Conservation (phyloP, 2,329 filamentous ascomycete species). For the Alternaria consortialis region DNA sequence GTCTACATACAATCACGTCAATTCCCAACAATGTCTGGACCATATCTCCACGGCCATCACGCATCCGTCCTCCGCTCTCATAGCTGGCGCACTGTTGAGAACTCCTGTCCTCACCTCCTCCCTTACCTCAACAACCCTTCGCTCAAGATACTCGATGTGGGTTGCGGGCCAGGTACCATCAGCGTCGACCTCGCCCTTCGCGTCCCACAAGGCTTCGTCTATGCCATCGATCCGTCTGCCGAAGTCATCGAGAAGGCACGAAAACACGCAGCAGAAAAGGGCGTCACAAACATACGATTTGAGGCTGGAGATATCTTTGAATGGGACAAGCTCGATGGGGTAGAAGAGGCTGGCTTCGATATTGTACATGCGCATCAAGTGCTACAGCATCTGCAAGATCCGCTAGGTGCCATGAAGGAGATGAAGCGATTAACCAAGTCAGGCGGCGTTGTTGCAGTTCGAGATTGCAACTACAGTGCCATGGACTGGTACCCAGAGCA, state of each 20-base stretch:
- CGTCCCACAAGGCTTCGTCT: slow-evolving; percentile 56
- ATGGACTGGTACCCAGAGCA: slow-evolving; percentile 53
- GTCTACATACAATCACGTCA: neutral
- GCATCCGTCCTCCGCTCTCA: slow-evolving; percentile 55
- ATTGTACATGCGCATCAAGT: slow-evolving; percentile 69
- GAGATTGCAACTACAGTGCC: slow-evolving; percentile 48
- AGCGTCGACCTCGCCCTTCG: slow-evolving; percentile 55
- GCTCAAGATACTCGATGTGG: slow-evolving; percentile 57
- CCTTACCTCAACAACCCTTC: slow-evolving; percentile 42
- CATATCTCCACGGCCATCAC: slow-evolving; percentile 56
- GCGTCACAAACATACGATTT: slow-evolving; percentile 53
- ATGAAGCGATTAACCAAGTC: slow-evolving; percentile 64
- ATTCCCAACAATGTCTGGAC: slow-evolving; percentile 16
- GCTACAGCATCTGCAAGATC: slow-evolving; percentile 64
- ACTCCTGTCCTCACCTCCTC: slow-evolving; percentile 53
- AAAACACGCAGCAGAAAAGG: slow-evolving; percentile 47
- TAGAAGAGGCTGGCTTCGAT: slow-evolving; percentile 59
- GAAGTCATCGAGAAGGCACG: slow-evolving; percentile 55
- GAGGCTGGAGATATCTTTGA: slow-evolving; percentile 54
- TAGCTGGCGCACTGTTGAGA: slow-evolving; percentile 56
- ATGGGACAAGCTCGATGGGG: slow-evolving; percentile 55
- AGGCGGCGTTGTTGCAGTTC: slow-evolving; percentile 62
- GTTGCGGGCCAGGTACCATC: slow-evolving; percentile 61
- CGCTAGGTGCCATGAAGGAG: slow-evolving; percentile 60
- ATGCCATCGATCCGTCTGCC: slow-evolving; percentile 56